Evolutionary conservation across 2,329 filamentous ascomycete species (phyloP), one percentile per base, ranked within the genome.

Genomic region (Mariannaea elegans): DNA sequence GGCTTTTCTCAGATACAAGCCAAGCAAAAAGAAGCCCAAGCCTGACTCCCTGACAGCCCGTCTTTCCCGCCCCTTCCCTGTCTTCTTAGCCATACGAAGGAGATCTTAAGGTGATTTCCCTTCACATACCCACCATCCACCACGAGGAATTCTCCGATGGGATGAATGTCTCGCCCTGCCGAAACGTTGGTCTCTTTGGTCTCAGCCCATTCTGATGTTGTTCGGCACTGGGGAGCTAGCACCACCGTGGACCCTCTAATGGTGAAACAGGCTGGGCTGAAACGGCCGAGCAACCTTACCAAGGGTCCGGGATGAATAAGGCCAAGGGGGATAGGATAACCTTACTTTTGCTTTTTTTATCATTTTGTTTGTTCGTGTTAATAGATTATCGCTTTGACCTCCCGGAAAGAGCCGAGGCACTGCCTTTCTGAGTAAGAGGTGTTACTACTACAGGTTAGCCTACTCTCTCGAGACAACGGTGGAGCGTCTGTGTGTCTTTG

Each of bases 211-310:
- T 29, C 29, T 34, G 14, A 18, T 8, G 8, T 8, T 24, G 10
- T 21, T 54, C 41, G 41, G 50, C 41, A 38, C 21, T 50, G 41
- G 27, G 36, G 14, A 19, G 6, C 50, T n/a, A n/a, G n/a, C 29
- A 31, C 19, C 18, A 12, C 39, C 39, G 39, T 18, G 34, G 48
- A 41, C 14, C 24, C 12, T 14, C 44, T 46, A 19, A 44, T 32
- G 38, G 27, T 54, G 56, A 54, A 54, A 54, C 56, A 29, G 49
- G n/a, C 44, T 19, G 32, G 36, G 49, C 44, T 59, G 49, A 54
- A 53, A 54, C 56, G n/a, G 38, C n/a, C n/a, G n/a, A n/a, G n/a
- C n/a, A n/a, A n/a, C n/a, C n/a, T 47, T 46, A 38, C 55, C 47
- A 32, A 27, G 31, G 38, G 46, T 19, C 10, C 24, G 38, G 53